phyloP scores from a whole-genome alignment of 2,329 filamentous ascomycete species.

The Ophiostoma piceae region DNA sequence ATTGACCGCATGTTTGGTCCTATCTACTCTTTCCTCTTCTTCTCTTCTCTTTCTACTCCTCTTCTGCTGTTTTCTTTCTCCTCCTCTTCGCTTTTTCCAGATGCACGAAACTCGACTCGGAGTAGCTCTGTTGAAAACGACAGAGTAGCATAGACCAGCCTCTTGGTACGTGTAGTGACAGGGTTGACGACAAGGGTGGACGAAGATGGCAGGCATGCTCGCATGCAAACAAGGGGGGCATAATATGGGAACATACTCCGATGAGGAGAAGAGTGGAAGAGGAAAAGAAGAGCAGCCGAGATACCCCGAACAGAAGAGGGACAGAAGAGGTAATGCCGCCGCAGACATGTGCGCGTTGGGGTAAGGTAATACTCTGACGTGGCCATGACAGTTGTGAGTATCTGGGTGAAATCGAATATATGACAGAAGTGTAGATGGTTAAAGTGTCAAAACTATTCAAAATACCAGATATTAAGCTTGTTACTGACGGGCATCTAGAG shows the following conservation, averaged over 20 bases:
- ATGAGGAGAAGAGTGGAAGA: not conserved
- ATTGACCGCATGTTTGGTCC: not conserved
- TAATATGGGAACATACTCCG: not conserved
- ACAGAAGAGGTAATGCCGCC: not conserved
- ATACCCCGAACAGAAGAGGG: not conserved
- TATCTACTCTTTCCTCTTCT: not conserved
- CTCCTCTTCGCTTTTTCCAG: not conserved
- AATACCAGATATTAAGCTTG: not conserved
- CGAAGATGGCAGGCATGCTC: not conserved
- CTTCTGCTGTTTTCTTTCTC: too few relatives aligned
- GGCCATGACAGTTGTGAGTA: not conserved
- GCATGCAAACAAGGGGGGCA: not conserved
- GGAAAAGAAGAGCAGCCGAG: not conserved
- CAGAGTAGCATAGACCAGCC: not conserved
- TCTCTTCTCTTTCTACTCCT: not conserved
- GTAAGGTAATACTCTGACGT: not conserved
- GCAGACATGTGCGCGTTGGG: not conserved
- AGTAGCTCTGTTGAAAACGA: not conserved
- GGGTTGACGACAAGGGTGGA: not conserved
- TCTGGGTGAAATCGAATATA: not conserved
- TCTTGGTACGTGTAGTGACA: not conserved
- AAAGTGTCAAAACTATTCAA: too few relatives aligned
- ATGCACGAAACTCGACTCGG: not conserved
- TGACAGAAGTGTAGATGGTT: not conserved
- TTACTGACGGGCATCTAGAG: too few relatives aligned